Base-by-base conservation (phyloP, 2,329 filamentous ascomycete genomes). In the Byssochlamys sp. region DNA sequence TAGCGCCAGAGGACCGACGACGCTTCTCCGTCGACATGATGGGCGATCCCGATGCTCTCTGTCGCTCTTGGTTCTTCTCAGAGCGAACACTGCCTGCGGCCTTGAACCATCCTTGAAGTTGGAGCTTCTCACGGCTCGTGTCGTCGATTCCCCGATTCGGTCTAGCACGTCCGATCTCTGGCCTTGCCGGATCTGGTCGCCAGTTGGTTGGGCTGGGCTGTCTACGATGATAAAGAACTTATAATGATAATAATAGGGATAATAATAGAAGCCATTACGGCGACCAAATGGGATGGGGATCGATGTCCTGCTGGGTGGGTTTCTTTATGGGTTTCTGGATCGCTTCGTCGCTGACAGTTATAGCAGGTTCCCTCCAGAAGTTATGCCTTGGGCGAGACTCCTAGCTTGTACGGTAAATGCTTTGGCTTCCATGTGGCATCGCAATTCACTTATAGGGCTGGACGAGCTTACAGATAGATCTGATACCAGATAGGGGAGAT, bases 221-320 rank as follows among this genome's bases (percentile, higher is more conserved):
- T 31, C 29, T 31, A 5, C 45, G 63, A 57, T 6, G 58, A 63
- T 10, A 52, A 66, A 35, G 65, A 67, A 45, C 60, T 66, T 25
- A 19, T 19, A 19, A 19, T 19, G 19, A 19, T 19, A 19, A 19
- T 19, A 19, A 19, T 19, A 19, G 19, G 19, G 19, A 19, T 19
- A 19, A 19, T 19, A 19, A 52, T 61, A 49, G 58, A 50, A 3
- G 59, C 67, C 52, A 53, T 39, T 7, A 45, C 65, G 52, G 57
- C 58, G 26, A 57, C 59, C 1, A 59, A 64, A 14, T 60, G 67
- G 2, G 19, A 50, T 11, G 65, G 64, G 1, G 25, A 25, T 57
- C 63, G 63, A 2, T 67, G 66, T 45, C 49, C 57, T 57, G 58
- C 35, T 2, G 55, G 52, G 61, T 65, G 61, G 57, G 65, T 31